phyloP scores from a whole-genome alignment of 2,329 filamentous ascomycete genomes.

The Fusarium nisikadoi region DNA sequence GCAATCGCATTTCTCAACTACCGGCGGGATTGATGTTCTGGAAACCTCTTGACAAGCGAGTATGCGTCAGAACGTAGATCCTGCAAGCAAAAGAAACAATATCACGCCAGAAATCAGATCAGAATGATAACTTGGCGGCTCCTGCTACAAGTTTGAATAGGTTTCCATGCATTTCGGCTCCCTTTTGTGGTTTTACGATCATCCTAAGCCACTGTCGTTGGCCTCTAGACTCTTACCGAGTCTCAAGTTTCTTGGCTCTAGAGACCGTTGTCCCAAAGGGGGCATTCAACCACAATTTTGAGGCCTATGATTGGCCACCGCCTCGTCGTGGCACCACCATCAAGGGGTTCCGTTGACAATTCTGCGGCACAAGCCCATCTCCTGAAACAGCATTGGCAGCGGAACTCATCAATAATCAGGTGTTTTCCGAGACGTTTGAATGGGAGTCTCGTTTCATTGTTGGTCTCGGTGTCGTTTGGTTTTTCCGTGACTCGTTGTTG shows the following conservation, averaged over 20 bases:
- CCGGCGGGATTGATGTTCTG: conserved; percentile 8
- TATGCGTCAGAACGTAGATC: conserved; percentile 19
- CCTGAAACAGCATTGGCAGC: conserved; percentile 45
- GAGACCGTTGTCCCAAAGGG: conserved; percentile 41
- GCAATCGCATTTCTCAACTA: conserved; percentile 28
- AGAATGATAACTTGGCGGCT: conserved; percentile 25
- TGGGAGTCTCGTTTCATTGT: conserved; percentile 40
- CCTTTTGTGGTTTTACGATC: conserved; percentile 35
- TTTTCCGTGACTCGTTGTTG: conserved; percentile 20
- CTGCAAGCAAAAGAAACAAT: conserved; percentile 22
- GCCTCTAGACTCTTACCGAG: conserved; percentile 16
- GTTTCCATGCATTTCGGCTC: conserved; percentile 15
- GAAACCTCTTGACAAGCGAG: background rate
- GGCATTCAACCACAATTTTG: conserved; percentile 30
- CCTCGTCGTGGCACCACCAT: conserved; percentile 18
- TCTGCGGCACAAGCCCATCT: conserved; percentile 40
- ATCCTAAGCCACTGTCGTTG: conserved; percentile 23
- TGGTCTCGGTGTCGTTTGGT: conserved; percentile 28
- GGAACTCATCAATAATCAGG: conserved; percentile 39
- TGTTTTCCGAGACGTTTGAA: conserved; percentile 42
- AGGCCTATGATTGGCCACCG: conserved; percentile 41
- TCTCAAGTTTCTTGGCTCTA: conserved; percentile 37
- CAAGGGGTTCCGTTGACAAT: conserved; percentile 29
- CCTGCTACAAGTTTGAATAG: conserved; percentile 17
- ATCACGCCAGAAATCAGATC: conserved; percentile 35